A percentile compares a stretch with the other conserved stretches of the same genome.
These are phyloP conservation scores for Arabidopsis thaliana DNA, from an alignment of 345 rosid genomes.

Conservation along the genomic window TAIR10.1 NC_003070.9:1694501-1695000, in stretches of 20 bases:
- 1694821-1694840: conserved; percentile 34
- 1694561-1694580: background rate
- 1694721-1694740: conserved; percentile 55
- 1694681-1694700: conserved; percentile 48
- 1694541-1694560: background rate
- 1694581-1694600: background rate
- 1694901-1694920: background rate
- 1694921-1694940: background rate
- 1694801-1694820: conserved; percentile 49
- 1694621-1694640: conserved; percentile 51
- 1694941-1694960: background rate
- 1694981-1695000: conserved; percentile 56
- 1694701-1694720: conserved; percentile 45
- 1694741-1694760: conserved; percentile 56
- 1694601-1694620: conserved; percentile 39
- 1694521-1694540: background rate
- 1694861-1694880: conserved; percentile 15
- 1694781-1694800: conserved; percentile 38
- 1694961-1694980: background rate
- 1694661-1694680: conserved; percentile 61
- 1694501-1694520: conserved; percentile 64
- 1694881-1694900: background rate
- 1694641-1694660: conserved; percentile 64
- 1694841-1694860: conserved; percentile 37
- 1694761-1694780: conserved; percentile 44